Conservation (phyloP, 768 basidiomycete species). For the Sarcomyxa edulis region DNA sequence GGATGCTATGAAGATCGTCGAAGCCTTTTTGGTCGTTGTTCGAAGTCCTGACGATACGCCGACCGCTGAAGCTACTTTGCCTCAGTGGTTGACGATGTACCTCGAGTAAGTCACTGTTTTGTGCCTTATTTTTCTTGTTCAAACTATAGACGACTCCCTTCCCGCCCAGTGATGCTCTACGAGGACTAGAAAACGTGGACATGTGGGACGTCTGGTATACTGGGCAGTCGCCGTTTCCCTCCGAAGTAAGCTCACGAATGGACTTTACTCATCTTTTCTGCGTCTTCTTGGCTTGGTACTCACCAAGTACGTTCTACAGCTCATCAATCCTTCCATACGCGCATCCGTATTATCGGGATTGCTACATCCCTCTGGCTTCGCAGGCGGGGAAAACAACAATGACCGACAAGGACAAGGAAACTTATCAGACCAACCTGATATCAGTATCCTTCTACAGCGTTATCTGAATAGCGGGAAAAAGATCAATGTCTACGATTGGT, state of each 20-base stretch:
- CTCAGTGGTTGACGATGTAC: constrained; percentile 44
- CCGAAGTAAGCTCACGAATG: constrained; percentile 42
- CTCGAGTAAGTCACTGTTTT: constrained; percentile 34
- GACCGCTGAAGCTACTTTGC: neutral
- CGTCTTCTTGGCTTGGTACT: neutral
- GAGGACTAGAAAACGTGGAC: constrained; percentile 41
- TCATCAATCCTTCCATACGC: constrained; percentile 67
- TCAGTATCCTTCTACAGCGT: constrained; percentile 67
- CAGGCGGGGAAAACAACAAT: constrained; percentile 25
- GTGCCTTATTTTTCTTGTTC: neutral
- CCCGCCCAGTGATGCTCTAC: constrained; percentile 31
- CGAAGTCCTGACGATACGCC: too few relatives aligned
- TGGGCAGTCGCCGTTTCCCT: constrained; percentile 56
- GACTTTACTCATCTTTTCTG: constrained; percentile 2
- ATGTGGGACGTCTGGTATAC: constrained; percentile 78
- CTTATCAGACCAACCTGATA: constrained; percentile 62
- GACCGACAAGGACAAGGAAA: constrained; percentile 17
- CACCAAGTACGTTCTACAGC: constrained; percentile 37
- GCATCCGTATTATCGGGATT: constrained; percentile 58
- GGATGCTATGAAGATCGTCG: constrained; percentile 15
- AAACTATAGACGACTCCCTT: too few relatives aligned
- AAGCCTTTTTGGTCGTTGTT: too few relatives aligned
- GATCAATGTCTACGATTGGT: constrained; percentile 90
- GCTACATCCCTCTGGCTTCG: constrained; percentile 50
- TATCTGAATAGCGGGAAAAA: constrained; percentile 77